phyloP scores from a whole-genome alignment of 495 filamentous ascomycete species.

The Umbilicaria muhlenbergii region DNA sequence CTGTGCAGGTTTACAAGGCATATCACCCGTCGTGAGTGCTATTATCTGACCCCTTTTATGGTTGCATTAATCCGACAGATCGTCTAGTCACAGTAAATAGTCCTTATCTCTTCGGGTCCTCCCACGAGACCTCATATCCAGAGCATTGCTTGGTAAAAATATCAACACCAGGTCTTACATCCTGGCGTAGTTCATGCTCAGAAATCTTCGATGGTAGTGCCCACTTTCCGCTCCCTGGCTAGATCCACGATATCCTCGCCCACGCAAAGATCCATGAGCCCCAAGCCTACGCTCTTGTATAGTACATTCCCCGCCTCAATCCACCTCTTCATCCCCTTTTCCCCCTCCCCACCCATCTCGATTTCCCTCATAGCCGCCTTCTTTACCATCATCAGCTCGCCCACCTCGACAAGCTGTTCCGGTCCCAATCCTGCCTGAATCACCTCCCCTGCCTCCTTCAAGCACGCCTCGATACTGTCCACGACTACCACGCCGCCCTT shows the following conservation, averaged over 20 bases:
- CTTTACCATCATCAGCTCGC: conserved; percentile 67
- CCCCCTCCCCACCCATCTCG: conserved; percentile 25
- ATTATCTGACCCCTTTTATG: no score
- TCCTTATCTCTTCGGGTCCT: no score
- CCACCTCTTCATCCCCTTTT: conserved; percentile 52
- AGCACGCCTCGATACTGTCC: conserved; percentile 61
- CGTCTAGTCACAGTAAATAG: no score
- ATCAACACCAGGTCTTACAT: no score
- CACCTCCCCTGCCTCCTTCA: conserved; percentile 82
- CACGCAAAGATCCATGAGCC: conserved; percentile 65
- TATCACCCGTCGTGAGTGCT: no score
- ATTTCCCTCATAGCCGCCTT: conserved; percentile 23
- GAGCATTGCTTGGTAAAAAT: no score
- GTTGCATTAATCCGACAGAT: no score
- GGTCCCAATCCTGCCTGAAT: conserved; percentile 58
- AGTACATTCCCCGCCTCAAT: conserved; percentile 70
- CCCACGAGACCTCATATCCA: no score
- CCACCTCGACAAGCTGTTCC: conserved; percentile 68
- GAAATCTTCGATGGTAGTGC: conserved; percentile 58
- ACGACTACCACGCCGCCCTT: conserved; percentile 69
- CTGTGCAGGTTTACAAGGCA: conserved; percentile 23
- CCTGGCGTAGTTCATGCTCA: conserved; percentile 14
- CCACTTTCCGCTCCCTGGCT: conserved; percentile 56
- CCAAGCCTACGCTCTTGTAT: conserved; percentile 70
- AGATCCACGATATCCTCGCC: conserved; percentile 60